Percentiles rank a stretch among this genome's conserved stretches.
These are phyloP conservation scores for Solanum hybrid DNA, from an alignment of 305 asterid genomes.

Conservation along the genomic window DNA sequence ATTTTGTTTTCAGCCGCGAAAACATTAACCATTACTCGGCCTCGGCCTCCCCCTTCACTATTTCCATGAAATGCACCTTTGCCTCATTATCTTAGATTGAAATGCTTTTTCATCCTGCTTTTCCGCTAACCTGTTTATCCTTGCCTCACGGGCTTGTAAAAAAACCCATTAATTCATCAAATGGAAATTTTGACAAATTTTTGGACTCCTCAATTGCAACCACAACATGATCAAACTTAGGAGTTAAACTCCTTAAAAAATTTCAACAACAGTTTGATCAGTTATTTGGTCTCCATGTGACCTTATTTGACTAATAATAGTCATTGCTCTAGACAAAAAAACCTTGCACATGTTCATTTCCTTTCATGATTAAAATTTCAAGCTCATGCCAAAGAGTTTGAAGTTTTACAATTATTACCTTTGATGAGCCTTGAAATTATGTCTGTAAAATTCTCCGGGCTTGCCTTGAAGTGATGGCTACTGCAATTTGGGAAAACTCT, in stretches of 20 bases:
- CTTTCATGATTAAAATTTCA: background rate
- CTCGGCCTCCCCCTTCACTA: background rate
- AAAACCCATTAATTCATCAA: no score
- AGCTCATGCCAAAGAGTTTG: background rate
- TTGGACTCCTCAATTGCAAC: background rate
- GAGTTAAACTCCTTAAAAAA: background rate
- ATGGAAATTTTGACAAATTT: background rate
- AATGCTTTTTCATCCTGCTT: background rate
- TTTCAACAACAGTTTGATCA: background rate
- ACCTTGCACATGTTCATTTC: background rate
- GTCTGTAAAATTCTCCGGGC: background rate
- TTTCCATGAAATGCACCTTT: background rate
- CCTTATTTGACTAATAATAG: background rate
- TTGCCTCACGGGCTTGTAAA: no score
- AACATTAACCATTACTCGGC: background rate
- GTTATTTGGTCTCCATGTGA: background rate
- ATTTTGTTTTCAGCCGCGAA: background rate
- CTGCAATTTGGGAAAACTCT: background rate
- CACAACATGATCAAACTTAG: background rate
- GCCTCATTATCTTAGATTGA: background rate
- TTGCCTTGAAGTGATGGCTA: background rate
- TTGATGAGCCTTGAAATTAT: background rate
- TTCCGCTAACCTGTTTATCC: background rate
- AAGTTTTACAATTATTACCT: no score
- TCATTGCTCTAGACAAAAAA: background rate